These are phyloP conservation scores for Lasiodiplodia gonubiensis DNA, from an alignment of 2,329 filamentous ascomycete species.

Conservation along the genomic window DNA sequence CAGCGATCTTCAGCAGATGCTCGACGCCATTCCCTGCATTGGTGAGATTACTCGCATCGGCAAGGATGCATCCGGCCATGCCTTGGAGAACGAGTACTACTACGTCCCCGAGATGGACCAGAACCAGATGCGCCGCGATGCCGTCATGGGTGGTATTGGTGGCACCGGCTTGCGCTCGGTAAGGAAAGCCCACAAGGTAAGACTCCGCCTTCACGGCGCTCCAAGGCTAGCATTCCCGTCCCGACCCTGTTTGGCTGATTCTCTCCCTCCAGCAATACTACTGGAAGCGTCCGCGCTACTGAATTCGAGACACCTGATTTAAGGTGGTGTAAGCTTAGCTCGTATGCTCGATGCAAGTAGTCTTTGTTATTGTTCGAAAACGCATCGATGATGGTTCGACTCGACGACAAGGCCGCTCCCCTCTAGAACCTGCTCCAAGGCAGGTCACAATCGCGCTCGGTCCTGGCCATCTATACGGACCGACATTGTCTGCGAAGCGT, in stretches of 20 bases:
- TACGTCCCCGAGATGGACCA: conserved; percentile 88
- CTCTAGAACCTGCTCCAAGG: background rate
- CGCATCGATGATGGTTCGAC: background rate
- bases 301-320: conserved; percentile 18
- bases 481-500: background rate
- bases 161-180: conserved; percentile 90
- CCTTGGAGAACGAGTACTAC: conserved; percentile 95
- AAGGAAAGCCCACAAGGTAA: conserved; percentile 96
- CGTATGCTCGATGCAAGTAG: background rate
- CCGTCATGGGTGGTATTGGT: conserved; percentile 82
- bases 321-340: background rate
- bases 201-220: conserved; percentile 34
- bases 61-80: conserved; percentile 93
- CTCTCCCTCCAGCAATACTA: conserved; percentile 66
- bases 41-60: conserved; percentile 88
- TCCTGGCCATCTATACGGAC: background rate
- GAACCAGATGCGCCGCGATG: conserved; percentile 77
- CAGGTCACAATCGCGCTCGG: background rate
- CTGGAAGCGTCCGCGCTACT: conserved; percentile 66
- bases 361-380: background rate
- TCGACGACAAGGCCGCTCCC: background rate
- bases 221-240: background rate
- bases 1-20: conserved; percentile 68
- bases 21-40: conserved; percentile 78
- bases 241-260: conserved; percentile 30